phyloP scores from a whole-genome alignment of 768 basidiomycete genomes.

The Mycena epipterygia region DNA sequence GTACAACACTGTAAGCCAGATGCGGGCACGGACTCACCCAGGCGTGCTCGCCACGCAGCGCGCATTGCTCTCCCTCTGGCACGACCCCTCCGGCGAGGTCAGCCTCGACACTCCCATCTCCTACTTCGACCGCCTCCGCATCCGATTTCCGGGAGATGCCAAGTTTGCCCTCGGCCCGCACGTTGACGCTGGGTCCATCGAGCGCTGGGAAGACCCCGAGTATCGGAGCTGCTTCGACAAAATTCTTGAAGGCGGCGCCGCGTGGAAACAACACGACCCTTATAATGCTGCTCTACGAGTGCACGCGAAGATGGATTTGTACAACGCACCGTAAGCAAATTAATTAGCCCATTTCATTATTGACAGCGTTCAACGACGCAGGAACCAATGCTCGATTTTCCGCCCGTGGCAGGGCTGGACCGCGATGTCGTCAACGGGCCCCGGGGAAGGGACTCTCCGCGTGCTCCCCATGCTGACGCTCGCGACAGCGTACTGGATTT shows the following conservation, averaged over 20 bases:
- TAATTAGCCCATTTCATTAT: too few species aligned
- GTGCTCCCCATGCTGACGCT: conserved; percentile 70
- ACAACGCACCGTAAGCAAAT: conserved; percentile 66
- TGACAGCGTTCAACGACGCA: too few species aligned
- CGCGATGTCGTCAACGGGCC: conserved; percentile 66
- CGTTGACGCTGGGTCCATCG: conserved; percentile 63
- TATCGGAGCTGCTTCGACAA: conserved; percentile 56
- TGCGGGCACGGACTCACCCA: conserved; percentile 77
- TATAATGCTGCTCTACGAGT: conserved; percentile 64
- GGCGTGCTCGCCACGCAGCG: conserved; percentile 69
- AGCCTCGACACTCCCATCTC: conserved; percentile 72
- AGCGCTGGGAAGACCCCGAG: conserved; percentile 68
- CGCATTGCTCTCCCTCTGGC: conserved; percentile 72
- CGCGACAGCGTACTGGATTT: conserved; percentile 72
- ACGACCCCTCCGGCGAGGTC: conserved; percentile 58
- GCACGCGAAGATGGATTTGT: conserved; percentile 71
- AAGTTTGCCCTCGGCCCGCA: conserved; percentile 79
- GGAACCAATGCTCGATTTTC: conserved; percentile 68
- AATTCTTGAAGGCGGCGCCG: conserved; percentile 58
- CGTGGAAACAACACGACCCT: conserved; percentile 64
- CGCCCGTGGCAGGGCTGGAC: conserved; percentile 74
- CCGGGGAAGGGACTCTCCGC: conserved; percentile 72
- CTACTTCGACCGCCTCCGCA: conserved; percentile 83
- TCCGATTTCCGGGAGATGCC: conserved; percentile 78
- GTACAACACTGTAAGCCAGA: conserved; percentile 77